These are phyloP conservation scores for Cryphonectria parasitica DNA, from an alignment of 2,329 filamentous ascomycete species.

Conservation along the genomic window DNA sequence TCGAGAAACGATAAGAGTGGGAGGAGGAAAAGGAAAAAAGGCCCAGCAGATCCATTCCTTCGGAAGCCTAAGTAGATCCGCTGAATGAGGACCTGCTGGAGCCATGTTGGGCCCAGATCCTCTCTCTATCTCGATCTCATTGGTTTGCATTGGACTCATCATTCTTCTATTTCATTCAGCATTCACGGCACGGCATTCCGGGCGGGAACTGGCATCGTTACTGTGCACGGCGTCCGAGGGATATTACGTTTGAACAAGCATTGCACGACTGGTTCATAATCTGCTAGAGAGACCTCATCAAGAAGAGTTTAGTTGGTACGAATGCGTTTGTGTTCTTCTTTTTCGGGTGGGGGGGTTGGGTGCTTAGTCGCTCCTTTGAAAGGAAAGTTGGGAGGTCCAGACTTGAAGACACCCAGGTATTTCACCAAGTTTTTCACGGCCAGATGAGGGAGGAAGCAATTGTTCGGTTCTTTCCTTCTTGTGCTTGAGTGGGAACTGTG, in stretches of 20 bases:
- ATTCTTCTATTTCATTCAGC: background rate
- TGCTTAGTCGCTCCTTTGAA: background rate
- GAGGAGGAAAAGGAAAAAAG: constrained; percentile 40
- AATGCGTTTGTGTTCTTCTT: background rate
- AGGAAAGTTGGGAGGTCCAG: background rate
- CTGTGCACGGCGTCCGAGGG: background rate
- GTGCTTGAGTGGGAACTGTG: background rate
- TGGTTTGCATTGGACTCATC: background rate
- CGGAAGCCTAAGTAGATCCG: constrained; percentile 40
- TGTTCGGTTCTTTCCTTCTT: background rate
- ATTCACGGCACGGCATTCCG: background rate
- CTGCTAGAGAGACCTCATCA: background rate
- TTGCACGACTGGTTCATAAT: background rate
- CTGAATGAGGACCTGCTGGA: background rate
- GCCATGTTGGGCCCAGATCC: background rate
- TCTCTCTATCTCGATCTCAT: no score
- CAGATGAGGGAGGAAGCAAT: background rate
- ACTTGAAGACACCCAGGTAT: background rate
- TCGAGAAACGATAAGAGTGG: background rate
- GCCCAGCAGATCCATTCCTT: constrained; percentile 50
- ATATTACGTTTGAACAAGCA: background rate
- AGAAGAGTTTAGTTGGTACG: background rate
- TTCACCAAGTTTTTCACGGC: background rate
- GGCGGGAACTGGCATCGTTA: background rate
- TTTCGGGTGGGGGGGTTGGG: background rate